A percentile compares a stretch with the other conserved stretches of the same genome.
Evolutionary conservation across 441 rosid genomes (phyloP).

Genomic region (Adansonia rubrostipa): DNA sequence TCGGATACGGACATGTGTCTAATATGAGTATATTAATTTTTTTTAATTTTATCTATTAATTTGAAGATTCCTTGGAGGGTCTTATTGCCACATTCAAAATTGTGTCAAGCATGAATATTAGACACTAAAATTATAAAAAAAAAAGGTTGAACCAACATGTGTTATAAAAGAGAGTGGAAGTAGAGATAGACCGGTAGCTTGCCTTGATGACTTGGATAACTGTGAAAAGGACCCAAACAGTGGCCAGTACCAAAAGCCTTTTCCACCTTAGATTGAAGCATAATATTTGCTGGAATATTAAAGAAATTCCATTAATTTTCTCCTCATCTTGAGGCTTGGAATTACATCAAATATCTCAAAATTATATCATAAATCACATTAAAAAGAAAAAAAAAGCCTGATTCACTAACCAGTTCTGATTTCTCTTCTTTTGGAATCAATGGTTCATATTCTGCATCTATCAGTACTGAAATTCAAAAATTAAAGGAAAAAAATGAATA

Average conservation of each 20-base stretch:
- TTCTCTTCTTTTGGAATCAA: slow-evolving; percentile 71
- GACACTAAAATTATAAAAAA: neutral
- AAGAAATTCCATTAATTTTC: slow-evolving; percentile 18
- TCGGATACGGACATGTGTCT: too few species aligned
- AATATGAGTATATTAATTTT: too few species aligned
- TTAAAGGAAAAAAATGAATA: neutral
- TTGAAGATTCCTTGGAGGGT: too few species aligned
- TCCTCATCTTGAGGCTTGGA: neutral
- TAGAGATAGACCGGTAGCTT: slow-evolving; percentile 29
- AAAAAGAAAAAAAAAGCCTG: neutral
- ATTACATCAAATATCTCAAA: neutral
- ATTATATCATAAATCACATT: neutral
- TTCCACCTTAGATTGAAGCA: slow-evolving; percentile 78
- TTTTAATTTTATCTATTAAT: too few species aligned
- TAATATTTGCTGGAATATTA: slow-evolving; percentile 57
- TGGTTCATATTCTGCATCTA: slow-evolving; percentile 74
- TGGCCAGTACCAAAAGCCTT: slow-evolving; percentile 47
- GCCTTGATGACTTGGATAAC: slow-evolving; percentile 81
- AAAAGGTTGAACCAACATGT: neutral
- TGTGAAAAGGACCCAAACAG: slow-evolving; percentile 73
- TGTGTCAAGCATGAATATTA: too few species aligned
- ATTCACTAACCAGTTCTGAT: slow-evolving; percentile 56
- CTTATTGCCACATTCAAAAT: too few species aligned
- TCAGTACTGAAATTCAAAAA: slow-evolving; percentile 53
- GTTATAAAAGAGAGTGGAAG: too few species aligned